A percentile compares a stretch with the other conserved stretches of the same genome.
phyloP scores from a whole-genome alignment of 179 eudicot genomes.

The Spinacia oleracea region DNA sequence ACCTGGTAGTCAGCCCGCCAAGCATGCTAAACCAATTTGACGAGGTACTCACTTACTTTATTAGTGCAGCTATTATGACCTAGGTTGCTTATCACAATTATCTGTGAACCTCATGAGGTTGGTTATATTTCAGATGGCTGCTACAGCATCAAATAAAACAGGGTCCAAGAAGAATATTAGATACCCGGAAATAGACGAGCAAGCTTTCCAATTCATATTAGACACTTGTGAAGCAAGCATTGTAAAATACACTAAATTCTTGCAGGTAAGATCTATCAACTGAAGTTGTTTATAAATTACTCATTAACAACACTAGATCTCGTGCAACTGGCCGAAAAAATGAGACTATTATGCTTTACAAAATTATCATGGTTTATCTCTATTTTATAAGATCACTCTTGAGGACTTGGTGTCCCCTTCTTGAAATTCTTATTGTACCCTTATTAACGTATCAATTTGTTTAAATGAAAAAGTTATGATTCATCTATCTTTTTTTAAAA shows the following conservation, averaged over 20 bases:
- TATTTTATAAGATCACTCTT: no score
- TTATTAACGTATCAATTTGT: no score
- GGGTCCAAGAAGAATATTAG: conserved; percentile 57
- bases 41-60: conserved; percentile 40
- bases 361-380: background rate
- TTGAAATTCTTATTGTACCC: no score
- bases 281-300: background rate
- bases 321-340: background rate
- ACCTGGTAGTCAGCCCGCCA: conserved; percentile 83
- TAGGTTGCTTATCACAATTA: background rate
- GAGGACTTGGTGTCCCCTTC: no score
- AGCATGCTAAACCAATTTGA: conserved; percentile 72
- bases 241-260: conserved; percentile 76
- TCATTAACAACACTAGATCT: background rate
- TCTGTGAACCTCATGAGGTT: conserved; percentile 10
- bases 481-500: no score
- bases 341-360: background rate
- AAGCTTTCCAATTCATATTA: conserved; percentile 68
- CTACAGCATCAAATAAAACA: conserved; percentile 72
- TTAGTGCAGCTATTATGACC: background rate
- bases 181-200: conserved; percentile 79
- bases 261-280: conserved; percentile 51
- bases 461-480: no score
- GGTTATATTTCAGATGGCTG: conserved; percentile 68
- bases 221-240: conserved; percentile 87